A percentile compares a stretch with the other conserved stretches of the same genome.
phyloP scores from a whole-genome alignment of 495 filamentous ascomycete species.

The Xylaria telfairii region DNA sequence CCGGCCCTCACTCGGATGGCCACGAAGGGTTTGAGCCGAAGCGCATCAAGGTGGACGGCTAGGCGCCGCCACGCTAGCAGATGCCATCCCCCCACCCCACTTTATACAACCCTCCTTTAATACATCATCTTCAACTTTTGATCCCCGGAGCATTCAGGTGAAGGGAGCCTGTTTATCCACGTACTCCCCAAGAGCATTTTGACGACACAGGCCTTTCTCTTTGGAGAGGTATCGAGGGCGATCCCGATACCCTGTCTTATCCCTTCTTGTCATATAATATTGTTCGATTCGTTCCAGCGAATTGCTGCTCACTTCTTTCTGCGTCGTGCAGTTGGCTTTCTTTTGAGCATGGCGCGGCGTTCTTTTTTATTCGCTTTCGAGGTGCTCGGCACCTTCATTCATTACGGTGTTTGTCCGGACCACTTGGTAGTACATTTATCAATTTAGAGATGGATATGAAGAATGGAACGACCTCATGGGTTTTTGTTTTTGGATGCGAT shows the following conservation, averaged over 20 bases:
- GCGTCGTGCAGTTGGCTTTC: constrained; percentile 33
- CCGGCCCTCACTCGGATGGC: constrained; percentile 40
- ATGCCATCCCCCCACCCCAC: not conserved
- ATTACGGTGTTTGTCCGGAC: constrained; percentile 23
- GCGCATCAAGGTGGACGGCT: constrained; percentile 49
- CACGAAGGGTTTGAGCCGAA: constrained; percentile 50
- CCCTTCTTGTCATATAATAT: constrained; percentile 30
- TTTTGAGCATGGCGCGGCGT: constrained; percentile 42
- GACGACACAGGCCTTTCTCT: constrained; percentile 11
- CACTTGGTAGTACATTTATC: constrained; percentile 14
- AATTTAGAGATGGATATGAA: constrained; percentile 39
- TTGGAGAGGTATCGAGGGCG: constrained; percentile 8
- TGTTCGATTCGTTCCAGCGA: constrained; percentile 27
- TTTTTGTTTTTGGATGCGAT: constrained; percentile 31
- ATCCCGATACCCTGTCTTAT: constrained; percentile 32
- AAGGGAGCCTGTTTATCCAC: constrained; percentile 21
- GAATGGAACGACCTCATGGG: constrained; percentile 36
- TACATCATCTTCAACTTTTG: constrained; percentile 10
- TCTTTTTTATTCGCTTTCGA: constrained; percentile 25
- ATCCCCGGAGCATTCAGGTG: not conserved
- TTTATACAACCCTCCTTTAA: not conserved
- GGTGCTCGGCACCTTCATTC: constrained; percentile 31
- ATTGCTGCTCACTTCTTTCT: constrained; percentile 30
- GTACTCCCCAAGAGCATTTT: constrained; percentile 29
- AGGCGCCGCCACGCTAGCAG: not conserved